phyloP scores from a whole-genome alignment of 1,139 yeast genomes.

The Candida mesenterica region DNA sequence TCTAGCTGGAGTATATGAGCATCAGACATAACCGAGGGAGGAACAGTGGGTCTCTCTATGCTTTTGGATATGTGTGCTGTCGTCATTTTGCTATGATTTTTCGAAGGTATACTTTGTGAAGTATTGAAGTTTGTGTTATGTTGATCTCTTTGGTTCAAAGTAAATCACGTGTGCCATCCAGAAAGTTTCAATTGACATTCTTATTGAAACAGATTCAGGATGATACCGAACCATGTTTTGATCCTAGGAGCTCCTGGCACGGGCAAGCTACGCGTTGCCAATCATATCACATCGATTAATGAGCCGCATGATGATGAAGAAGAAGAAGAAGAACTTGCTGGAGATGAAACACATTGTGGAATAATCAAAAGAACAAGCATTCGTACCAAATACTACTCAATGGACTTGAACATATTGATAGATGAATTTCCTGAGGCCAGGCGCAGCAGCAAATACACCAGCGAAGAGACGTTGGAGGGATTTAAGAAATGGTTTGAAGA shows the following conservation, averaged over 20 bases:
- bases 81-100: constrained; percentile 1
- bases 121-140: too few relatives aligned
- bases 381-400: constrained; percentile 33
- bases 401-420: constrained; percentile 31
- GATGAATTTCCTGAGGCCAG: constrained; percentile 39
- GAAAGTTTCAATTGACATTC: too few relatives aligned
- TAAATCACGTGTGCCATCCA: too few relatives aligned
- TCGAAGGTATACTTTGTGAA: background rate
- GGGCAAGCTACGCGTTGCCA: constrained; percentile 35
- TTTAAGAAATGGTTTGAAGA: constrained; percentile 32
- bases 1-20: constrained; percentile 39
- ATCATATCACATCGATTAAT: constrained; percentile 15
- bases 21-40: constrained; percentile 9
- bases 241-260: constrained; percentile 38
- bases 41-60: constrained; percentile 6
- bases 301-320: constrained; percentile 6
- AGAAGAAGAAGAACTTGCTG: constrained; percentile 8
- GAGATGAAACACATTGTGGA: constrained; percentile 35
- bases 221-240: constrained; percentile 33
- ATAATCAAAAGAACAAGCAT: constrained; percentile 29
- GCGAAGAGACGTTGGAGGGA: constrained; percentile 13
- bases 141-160: too few relatives aligned
- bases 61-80: constrained; percentile 2
- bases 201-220: too few relatives aligned
- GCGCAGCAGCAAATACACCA: background rate